A percentile compares a stretch with the other conserved stretches of the same genome.
Evolutionary conservation across 345 rosid genomes (phyloP).

Genomic region (Diplotaxis tenuifolia): DNA sequence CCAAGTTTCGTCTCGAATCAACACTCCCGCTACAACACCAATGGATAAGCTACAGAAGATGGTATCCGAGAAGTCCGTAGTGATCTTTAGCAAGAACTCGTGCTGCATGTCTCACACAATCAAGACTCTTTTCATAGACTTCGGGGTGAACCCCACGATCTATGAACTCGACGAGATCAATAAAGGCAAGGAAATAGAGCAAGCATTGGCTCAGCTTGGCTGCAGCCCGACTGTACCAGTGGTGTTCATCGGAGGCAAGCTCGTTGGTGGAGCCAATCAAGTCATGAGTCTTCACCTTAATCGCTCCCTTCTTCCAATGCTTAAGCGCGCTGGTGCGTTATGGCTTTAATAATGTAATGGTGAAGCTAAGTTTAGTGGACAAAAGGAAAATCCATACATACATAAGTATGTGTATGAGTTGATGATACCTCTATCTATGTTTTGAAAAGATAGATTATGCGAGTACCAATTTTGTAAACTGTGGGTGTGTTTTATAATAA

Average conservation of each 20-base stretch:
- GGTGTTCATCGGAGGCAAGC: conserved; percentile 73
- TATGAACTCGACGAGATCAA: conserved; percentile 65
- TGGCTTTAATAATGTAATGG: conserved; percentile 45
- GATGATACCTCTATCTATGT: conserved; percentile 20
- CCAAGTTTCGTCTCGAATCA: neutral
- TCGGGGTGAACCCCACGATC: conserved; percentile 65
- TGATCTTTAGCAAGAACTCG: conserved; percentile 71
- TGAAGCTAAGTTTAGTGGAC: neutral
- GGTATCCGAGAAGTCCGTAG: conserved; percentile 68
- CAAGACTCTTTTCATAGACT: conserved; percentile 56
- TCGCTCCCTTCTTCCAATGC: conserved; percentile 64
- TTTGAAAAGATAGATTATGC: conserved; percentile 22
- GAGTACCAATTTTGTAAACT: conserved; percentile 9
- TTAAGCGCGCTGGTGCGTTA: conserved; percentile 60
- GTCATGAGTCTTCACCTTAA: conserved; percentile 78
- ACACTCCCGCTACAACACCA: neutral
- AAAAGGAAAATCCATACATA: neutral
- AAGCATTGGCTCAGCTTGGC: conserved; percentile 60
- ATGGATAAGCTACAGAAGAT: conserved; percentile 59
- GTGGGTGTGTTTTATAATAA: neutral
- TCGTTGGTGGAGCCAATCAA: conserved; percentile 74
- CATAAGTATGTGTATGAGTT: neutral
- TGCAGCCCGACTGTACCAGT: conserved; percentile 59
- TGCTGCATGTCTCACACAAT: conserved; percentile 77
- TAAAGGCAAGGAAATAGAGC: conserved; percentile 64